Evolutionary conservation across 768 basidiomycete genomes (phyloP).

Genomic region (Trametes sanguinea): DNA sequence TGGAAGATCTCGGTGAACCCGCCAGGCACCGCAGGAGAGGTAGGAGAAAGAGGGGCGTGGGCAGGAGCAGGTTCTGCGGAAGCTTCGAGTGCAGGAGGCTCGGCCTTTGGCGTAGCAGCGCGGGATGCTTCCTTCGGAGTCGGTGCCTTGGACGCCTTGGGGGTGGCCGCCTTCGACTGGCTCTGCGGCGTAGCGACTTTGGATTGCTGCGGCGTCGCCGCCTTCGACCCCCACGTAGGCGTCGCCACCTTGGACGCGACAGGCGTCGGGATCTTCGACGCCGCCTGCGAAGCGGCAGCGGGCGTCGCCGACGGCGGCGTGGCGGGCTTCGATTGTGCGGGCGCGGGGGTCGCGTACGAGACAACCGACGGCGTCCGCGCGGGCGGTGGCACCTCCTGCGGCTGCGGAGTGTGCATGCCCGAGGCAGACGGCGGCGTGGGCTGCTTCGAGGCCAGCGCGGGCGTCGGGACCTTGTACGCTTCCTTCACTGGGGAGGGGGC

Average conservation of each 20-base stretch:
- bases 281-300: conserved; percentile 17
- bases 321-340: conserved; percentile 20
- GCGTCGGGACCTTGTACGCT: conserved; percentile 4
- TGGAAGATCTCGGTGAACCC: conserved; percentile 1
- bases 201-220: conserved; percentile 22
- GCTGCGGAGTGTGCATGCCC: conserved; percentile 1
- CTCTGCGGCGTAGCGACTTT: conserved; percentile 23
- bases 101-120: conserved; percentile 9
- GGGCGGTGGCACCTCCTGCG: background rate
- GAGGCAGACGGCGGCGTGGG: conserved; percentile 15
- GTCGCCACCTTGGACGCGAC: conserved; percentile 24
- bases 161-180: conserved; percentile 19
- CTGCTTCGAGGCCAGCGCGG: conserved; percentile 9
- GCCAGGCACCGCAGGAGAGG: background rate
- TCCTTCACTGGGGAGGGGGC: conserved; percentile 3
- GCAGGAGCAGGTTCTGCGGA: background rate
- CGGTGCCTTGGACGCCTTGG: conserved; percentile 19
- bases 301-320: conserved; percentile 6
- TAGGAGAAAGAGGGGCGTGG: background rate
- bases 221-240: conserved; percentile 20
- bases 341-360: conserved; percentile 16
- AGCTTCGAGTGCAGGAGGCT: conserved; percentile 13
- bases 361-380: conserved; percentile 10
- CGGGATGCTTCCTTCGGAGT: conserved; percentile 19
- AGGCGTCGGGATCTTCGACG: conserved; percentile 26